Percentiles rank a stretch among this genome's conserved stretches.
Evolutionary conservation across 2,329 filamentous ascomycete species (phyloP).

Genomic region (Mariannaea sp.): DNA sequence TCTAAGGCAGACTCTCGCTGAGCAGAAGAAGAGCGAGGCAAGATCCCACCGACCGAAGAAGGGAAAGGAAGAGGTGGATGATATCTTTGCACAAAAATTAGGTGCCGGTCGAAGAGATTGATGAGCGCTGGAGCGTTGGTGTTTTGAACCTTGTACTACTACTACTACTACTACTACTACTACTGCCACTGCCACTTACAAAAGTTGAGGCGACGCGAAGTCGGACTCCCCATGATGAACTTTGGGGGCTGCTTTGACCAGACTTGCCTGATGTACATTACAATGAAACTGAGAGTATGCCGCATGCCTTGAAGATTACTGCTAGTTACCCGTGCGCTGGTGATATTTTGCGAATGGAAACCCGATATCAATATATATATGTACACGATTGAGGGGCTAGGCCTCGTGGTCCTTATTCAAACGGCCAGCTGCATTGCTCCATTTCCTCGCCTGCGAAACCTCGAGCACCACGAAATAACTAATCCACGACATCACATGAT

Average conservation of each 20-base stretch:
- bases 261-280: constrained; percentile 24
- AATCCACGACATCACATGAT: constrained; percentile 36
- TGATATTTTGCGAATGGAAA: too few relatives aligned
- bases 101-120: constrained; percentile 16
- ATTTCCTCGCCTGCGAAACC: background rate
- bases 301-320: too few relatives aligned
- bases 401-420: too few relatives aligned
- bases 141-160: constrained; percentile 15
- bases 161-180: too few relatives aligned
- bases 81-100: constrained; percentile 22
- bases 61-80: constrained; percentile 4
- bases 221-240: background rate
- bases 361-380: background rate
- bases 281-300: constrained; percentile 13
- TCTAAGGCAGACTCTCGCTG: constrained; percentile 13
- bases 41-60: background rate
- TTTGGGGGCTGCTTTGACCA: background rate
- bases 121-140: background rate
- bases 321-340: too few relatives aligned
- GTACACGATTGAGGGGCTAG: too few relatives aligned
- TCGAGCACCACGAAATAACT: background rate
- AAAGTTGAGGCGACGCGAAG: background rate
- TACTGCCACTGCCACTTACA: too few relatives aligned
- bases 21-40: constrained; percentile 2
- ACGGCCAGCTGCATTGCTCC: too few relatives aligned